Base-by-base conservation (phyloP, 257 asterid species). In the Cynanchum wilfordii region DNA sequence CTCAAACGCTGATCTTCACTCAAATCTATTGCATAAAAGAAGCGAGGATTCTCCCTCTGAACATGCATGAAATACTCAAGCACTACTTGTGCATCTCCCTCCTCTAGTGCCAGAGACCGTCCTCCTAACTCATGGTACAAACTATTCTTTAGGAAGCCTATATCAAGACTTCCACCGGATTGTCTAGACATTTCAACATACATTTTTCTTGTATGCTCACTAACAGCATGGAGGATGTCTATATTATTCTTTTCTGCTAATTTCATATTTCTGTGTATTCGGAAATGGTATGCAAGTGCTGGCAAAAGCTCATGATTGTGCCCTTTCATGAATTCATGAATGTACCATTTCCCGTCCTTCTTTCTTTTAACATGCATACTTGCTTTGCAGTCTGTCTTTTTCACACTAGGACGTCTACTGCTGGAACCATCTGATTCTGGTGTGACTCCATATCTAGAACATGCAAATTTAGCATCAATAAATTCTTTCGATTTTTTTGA, bases 261-360 rank as follows among this genome's bases (percentile, higher is more conserved):
- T 78, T 87, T 94, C 33, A 85, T 91, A 75, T 90, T 89, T 88
- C 87, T 88, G 77, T 89, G 96, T n/a, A 94, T 90, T 67, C 95
- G 95, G 71, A 88, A 94, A 78, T 94, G 99, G 75, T 94, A 94
- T 0, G 97, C 99, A 72, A 94, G 80, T 63, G 99, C 99, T 55
- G 98, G 99, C 76, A 94, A 82, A 73, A 94, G 98, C 82, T 91
- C 99, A 29, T 93, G 98, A 84, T 93, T 93, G 82, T 93, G 98
- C 57, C 88, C 96, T 86, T 89, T 93, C 73, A 93, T 57, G 75
- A 93, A 87, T 78, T 93, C 98, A 72, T 93, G 97, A 78, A 93
- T 79, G 68, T 87, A 90, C 98, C 98, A 93, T 75, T 93, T 93
- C 56, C 98, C 97, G 49, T 88, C 98, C 77, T 90, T 81, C 69